Evolutionary conservation across 768 basidiomycete species (phyloP).

Genomic region (Lactarius akahatsu): DNA sequence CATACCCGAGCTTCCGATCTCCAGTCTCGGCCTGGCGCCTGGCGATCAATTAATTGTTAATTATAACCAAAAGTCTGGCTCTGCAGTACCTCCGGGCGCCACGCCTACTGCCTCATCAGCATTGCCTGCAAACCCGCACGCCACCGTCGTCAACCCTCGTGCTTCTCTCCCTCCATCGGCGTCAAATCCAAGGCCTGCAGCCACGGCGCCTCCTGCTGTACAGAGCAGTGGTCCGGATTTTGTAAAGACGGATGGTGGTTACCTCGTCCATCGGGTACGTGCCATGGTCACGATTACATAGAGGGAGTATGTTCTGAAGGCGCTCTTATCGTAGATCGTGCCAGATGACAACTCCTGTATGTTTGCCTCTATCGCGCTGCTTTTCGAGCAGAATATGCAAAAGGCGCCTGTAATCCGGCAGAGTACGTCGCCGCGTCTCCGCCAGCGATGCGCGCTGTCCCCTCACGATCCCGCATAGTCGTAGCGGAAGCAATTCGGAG

Average conservation of each 20-base stretch:
- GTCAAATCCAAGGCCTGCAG: conserved; percentile 27
- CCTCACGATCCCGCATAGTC: conserved; percentile 45
- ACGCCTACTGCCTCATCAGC: conserved; percentile 11
- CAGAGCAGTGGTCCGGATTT: conserved; percentile 47
- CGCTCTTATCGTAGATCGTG: conserved; percentile 54
- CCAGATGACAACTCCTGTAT: conserved; percentile 98
- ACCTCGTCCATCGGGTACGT: conserved; percentile 70
- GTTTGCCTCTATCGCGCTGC: conserved; percentile 81
- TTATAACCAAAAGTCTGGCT: conserved; percentile 36
- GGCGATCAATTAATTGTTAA: conserved; percentile 89
- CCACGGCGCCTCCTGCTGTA: conserved; percentile 29
- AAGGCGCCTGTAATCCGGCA: conserved; percentile 70
- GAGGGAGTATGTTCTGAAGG: conserved; percentile 7
- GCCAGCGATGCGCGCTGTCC: conserved; percentile 1
- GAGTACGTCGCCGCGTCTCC: conserved; percentile 46
- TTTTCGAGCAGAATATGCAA: conserved; percentile 81
- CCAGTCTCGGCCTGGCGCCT: conserved; percentile 68
- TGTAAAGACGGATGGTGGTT: conserved; percentile 61
- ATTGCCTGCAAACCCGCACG: conserved; percentile 31
- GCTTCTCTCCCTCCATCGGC: conserved; percentile 30
- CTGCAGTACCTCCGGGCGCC: conserved; percentile 27
- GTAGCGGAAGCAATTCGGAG: conserved; percentile 78
- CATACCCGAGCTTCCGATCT: conserved; percentile 69
- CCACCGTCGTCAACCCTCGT: conserved; percentile 31
- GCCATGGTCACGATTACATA: conserved; percentile 12